phyloP scores from a whole-genome alignment of 73 alveolate genomes.

The Paraurostyla sp. region DNA sequence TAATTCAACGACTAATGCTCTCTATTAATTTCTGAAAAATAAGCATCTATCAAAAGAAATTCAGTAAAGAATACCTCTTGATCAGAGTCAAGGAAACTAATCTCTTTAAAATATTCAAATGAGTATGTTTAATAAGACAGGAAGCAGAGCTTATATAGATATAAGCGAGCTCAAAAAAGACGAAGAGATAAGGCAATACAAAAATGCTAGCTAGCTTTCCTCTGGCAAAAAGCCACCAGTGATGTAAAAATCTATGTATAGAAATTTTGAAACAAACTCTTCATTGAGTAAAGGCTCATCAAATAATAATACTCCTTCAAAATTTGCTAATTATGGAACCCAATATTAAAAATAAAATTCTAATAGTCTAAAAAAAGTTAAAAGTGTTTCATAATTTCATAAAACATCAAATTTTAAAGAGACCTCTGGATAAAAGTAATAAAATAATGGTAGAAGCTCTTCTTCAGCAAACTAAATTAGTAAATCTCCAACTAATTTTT shows the following conservation, averaged over 20 bases:
- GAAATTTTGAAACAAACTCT: constrained; percentile 13
- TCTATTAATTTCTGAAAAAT: constrained; percentile 11
- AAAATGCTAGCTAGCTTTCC: too few relatives aligned
- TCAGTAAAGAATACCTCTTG: not conserved
- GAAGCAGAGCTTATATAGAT: too few relatives aligned
- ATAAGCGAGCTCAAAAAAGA: too few relatives aligned
- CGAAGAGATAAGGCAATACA: too few relatives aligned
- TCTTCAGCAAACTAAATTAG: not conserved
- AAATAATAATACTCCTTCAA: constrained; percentile 23
- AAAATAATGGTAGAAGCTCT: not conserved
- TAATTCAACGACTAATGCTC: constrained; percentile 2
- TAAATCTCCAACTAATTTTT: not conserved
- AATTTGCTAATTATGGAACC: not conserved
- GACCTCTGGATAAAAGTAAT: not conserved
- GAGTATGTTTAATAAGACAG: too few relatives aligned
- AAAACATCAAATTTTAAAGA: constrained; percentile 16
- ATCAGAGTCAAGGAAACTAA: not conserved
- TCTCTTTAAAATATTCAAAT: too few relatives aligned
- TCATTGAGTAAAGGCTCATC: constrained; percentile 39
- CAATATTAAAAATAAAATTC: not conserved
- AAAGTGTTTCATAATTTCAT: constrained; percentile 17
- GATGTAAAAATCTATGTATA: not conserved
- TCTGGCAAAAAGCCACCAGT: too few relatives aligned
- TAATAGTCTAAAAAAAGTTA: constrained; percentile 10
- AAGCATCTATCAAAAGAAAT: constrained; percentile 27